Evolutionary conservation across 495 filamentous ascomycete genomes (phyloP).

Genomic region (Penicillium herquei): DNA sequence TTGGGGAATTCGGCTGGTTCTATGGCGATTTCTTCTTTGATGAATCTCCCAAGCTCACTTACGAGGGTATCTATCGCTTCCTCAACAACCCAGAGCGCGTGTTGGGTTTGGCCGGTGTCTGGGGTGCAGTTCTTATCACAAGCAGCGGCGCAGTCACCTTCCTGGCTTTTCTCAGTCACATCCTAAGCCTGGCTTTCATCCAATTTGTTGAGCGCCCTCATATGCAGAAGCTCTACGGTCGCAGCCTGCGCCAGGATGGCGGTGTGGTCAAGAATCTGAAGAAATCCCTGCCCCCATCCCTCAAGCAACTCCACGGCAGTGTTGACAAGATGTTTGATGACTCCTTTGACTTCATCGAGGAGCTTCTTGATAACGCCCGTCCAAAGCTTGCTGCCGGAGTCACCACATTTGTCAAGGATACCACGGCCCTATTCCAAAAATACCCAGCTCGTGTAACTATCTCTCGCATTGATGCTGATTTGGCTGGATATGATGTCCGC

Average conservation of each 20-base stretch:
- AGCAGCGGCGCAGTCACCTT: slow-evolving; percentile 79
- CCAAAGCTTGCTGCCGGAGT: slow-evolving; percentile 86
- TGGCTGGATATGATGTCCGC: slow-evolving; percentile 79
- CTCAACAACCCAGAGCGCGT: slow-evolving; percentile 96
- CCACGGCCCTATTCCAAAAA: slow-evolving; percentile 80
- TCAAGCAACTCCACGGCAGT: slow-evolving; percentile 72
- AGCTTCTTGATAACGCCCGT: slow-evolving; percentile 82
- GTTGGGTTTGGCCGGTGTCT: slow-evolving; percentile 90
- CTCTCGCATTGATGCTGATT: slow-evolving; percentile 73
- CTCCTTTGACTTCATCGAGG: slow-evolving; percentile 83
- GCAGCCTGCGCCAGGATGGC: slow-evolving; percentile 77
- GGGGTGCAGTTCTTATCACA: slow-evolving; percentile 92
- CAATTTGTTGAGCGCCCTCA: slow-evolving; percentile 93
- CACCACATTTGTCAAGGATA: slow-evolving; percentile 82
- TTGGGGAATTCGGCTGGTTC: slow-evolving; percentile 99
- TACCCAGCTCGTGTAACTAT: slow-evolving; percentile 88
- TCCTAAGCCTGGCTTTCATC: slow-evolving; percentile 82
- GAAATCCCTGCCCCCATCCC: slow-evolving; percentile 79
- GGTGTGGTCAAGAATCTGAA: slow-evolving; percentile 89
- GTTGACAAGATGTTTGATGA: slow-evolving; percentile 85
- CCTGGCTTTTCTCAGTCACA: slow-evolving; percentile 80
- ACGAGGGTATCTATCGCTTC: slow-evolving; percentile 96
- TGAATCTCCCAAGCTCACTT: slow-evolving; percentile 80
- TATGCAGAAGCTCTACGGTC: slow-evolving; percentile 97
- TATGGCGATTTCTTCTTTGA: slow-evolving; percentile 97